Evolutionary conservation across 2,329 filamentous ascomycete species (phyloP).

Genomic region (Verruconis gallopava): DNA sequence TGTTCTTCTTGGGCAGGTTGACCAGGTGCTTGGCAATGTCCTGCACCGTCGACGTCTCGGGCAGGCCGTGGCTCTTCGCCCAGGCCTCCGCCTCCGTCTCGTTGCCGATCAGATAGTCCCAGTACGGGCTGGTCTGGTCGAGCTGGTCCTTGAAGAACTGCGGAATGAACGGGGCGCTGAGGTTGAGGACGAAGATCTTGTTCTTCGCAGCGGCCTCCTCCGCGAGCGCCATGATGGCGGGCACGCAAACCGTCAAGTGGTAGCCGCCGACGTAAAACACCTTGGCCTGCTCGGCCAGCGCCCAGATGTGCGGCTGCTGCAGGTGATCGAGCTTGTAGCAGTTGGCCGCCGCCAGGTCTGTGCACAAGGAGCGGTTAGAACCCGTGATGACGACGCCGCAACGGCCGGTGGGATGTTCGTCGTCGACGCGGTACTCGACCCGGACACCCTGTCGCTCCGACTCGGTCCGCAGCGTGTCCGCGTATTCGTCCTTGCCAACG

Average conservation of each 20-base stretch:
- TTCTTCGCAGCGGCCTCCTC: slow-evolving; percentile 80
- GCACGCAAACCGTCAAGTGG: slow-evolving; percentile 92
- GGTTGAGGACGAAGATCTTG: slow-evolving; percentile 82
- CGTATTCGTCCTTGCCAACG: slow-evolving; percentile 92
- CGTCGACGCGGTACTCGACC: slow-evolving; percentile 89
- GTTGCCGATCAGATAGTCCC: slow-evolving; percentile 93
- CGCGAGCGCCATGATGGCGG: slow-evolving; percentile 77
- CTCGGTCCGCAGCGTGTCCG: slow-evolving; percentile 73
- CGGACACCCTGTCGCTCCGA: slow-evolving; percentile 79
- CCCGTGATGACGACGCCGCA: slow-evolving; percentile 96
- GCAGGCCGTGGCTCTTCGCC: slow-evolving; percentile 65
- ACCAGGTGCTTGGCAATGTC: slow-evolving; percentile 79
- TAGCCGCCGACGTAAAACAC: slow-evolving; percentile 91
- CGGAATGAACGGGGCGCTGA: slow-evolving; percentile 89
- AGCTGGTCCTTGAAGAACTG: slow-evolving; percentile 97
- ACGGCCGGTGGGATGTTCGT: slow-evolving; percentile 71
- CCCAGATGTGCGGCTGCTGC: slow-evolving; percentile 84
- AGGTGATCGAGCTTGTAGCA: slow-evolving; percentile 92
- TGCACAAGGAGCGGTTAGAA: slow-evolving; percentile 88
- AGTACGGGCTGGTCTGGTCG: slow-evolving; percentile 76
- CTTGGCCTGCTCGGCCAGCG: slow-evolving; percentile 74
- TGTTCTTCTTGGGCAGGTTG: slow-evolving; percentile 84
- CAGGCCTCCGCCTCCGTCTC: slow-evolving; percentile 88
- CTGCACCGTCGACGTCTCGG: slow-evolving; percentile 56
- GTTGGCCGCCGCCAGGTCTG: slow-evolving; percentile 91